Evolutionary conservation across 2,329 filamentous ascomycete species (phyloP).

Genomic region (Pyricularia sp.): DNA sequence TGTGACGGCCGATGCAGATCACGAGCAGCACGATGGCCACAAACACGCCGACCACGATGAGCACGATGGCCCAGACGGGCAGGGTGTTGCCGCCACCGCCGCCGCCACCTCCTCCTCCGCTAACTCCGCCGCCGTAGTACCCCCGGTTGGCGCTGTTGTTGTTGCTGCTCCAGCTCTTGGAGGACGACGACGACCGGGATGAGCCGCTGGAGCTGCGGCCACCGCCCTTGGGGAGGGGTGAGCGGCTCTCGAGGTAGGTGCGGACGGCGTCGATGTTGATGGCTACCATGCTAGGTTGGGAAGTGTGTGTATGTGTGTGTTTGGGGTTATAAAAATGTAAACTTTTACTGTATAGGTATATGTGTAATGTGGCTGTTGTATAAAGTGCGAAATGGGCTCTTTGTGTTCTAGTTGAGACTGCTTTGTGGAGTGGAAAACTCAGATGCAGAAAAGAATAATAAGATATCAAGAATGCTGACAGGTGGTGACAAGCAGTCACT

Average conservation of each 20-base stretch:
- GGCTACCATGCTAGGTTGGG: neutral
- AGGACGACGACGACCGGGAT: neutral
- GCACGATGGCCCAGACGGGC: neutral
- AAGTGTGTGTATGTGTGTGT: neutral
- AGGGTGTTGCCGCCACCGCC: neutral
- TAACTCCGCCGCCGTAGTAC: neutral
- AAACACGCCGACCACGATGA: neutral
- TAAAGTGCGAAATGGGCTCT: neutral
- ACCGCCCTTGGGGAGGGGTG: slow-evolving; percentile 2
- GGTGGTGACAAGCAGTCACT: neutral
- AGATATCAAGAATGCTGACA: neutral
- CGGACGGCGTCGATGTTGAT: neutral
- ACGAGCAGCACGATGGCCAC: neutral
- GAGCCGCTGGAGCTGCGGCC: neutral
- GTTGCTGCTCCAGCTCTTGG: neutral
- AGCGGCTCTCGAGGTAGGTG: neutral
- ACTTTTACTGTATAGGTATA: neutral
- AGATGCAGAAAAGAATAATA: neutral
- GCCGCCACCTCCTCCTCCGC: neutral
- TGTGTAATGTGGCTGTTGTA: neutral
- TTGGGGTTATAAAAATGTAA: neutral
- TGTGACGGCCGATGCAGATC: neutral
- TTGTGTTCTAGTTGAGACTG: neutral
- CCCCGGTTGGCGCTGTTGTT: neutral
- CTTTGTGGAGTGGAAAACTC: neutral